These are phyloP conservation scores for Nannochloris sp. DNA, from an alignment of 139 green algal genomes.

Conservation along the genomic window DNA sequence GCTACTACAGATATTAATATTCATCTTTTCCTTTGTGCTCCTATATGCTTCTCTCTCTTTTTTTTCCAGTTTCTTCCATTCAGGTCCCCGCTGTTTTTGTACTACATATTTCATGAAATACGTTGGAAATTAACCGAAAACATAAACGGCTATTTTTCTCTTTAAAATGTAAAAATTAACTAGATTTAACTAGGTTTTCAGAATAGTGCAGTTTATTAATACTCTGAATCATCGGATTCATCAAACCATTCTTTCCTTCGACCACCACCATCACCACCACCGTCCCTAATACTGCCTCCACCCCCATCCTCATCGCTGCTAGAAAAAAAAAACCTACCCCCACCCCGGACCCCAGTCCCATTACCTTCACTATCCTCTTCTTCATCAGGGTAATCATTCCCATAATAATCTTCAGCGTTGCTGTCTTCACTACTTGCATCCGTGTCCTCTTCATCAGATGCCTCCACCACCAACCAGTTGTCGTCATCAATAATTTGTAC, in stretches of 20 bases:
- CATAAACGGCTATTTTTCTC: background rate
- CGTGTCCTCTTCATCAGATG: constrained; percentile 8
- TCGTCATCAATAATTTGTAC: constrained; percentile 27
- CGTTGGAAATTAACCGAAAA: too few relatives aligned
- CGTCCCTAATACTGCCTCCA: too few relatives aligned
- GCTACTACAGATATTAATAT: too few relatives aligned
- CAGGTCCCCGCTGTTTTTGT: background rate
- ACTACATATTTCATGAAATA: background rate
- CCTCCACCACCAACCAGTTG: constrained; percentile 18
- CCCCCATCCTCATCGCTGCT: too few relatives aligned
- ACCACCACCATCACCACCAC: background rate
- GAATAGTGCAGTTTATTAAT: background rate
- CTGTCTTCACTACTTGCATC: constrained; percentile 17
- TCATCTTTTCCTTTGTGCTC: background rate
- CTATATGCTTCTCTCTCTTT: background rate
- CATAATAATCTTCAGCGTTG: constrained; percentile 34
- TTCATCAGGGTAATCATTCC: constrained; percentile 37
- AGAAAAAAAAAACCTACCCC: too few relatives aligned
- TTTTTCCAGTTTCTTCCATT: background rate
- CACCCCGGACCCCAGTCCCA: background rate
- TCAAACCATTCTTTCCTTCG: background rate
- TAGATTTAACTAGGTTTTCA: background rate
- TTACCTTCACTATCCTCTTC: background rate
- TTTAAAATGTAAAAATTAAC: background rate
- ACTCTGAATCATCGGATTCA: too few relatives aligned